Conservation (phyloP, 441 rosid genomes). For the Populus trichocarpa region DNA sequence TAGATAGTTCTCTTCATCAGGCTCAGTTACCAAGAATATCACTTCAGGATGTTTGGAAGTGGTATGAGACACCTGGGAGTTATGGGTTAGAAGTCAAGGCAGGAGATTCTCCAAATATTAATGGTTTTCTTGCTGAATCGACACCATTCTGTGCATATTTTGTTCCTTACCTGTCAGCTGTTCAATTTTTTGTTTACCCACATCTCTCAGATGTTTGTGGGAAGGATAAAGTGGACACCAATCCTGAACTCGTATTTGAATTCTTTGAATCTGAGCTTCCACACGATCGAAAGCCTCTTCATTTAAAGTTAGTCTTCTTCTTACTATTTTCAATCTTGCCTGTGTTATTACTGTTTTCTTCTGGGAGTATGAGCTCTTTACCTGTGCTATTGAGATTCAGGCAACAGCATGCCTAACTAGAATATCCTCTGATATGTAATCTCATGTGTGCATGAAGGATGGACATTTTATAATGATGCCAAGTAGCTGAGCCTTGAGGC, state of each 20-base stretch:
- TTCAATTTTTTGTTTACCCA: slow-evolving; percentile 26
- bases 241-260: slow-evolving; percentile 28
- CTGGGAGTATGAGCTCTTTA: not conserved
- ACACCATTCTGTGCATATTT: slow-evolving; percentile 27
- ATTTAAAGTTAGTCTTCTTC: slow-evolving; percentile 17
- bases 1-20: slow-evolving; percentile 10
- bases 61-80: slow-evolving; percentile 30
- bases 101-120: slow-evolving; percentile 7
- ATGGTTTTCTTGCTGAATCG: not conserved
- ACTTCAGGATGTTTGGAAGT: slow-evolving; percentile 25
- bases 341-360: not conserved
- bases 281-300: slow-evolving; percentile 26
- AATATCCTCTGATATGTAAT: no score
- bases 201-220: slow-evolving; percentile 2
- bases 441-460: no score
- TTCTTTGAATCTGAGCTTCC: slow-evolving; percentile 27
- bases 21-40: slow-evolving; percentile 17
- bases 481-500: not conserved
- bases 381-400: not conserved
- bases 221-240: not conserved
- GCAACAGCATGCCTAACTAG: no score
- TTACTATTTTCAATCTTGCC: not conserved
- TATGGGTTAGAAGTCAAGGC: slow-evolving; percentile 27
- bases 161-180: slow-evolving; percentile 31
- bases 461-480: no score